Percentiles rank a stretch among this genome's conserved stretches.
phyloP scores from a whole-genome alignment of 2,329 filamentous ascomycete species.

The Colletotrichum viniferum region DNA sequence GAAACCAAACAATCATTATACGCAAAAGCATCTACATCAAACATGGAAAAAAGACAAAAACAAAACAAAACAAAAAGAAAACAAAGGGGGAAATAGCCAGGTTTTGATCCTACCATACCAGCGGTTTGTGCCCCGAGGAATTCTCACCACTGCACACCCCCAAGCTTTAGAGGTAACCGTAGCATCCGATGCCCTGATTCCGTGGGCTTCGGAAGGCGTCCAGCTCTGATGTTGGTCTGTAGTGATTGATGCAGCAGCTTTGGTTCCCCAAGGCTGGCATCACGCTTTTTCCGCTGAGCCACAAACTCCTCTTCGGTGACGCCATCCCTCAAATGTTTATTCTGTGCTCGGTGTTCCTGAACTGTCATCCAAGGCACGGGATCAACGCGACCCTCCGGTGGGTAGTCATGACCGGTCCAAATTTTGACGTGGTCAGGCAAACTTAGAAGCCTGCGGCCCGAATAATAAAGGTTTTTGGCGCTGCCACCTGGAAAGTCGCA shows the following conservation, averaged over 20 bases:
- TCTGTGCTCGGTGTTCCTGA: slow-evolving; percentile 45
- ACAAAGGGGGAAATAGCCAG: background rate
- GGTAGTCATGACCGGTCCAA: slow-evolving; percentile 62
- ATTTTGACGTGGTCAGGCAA: slow-evolving; percentile 49
- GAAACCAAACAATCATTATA: background rate
- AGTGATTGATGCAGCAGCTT: slow-evolving; percentile 53
- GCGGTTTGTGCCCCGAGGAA: background rate
- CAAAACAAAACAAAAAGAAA: too few relatives aligned
- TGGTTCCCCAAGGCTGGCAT: slow-evolving; percentile 46
- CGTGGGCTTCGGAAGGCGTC: slow-evolving; percentile 41
- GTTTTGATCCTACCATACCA: background rate
- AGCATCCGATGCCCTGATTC: slow-evolving; percentile 33
- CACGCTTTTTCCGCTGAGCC: slow-evolving; percentile 43
- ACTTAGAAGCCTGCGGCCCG: slow-evolving; percentile 44
- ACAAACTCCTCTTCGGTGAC: slow-evolving; percentile 49
- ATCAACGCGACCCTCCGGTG: slow-evolving; percentile 34
- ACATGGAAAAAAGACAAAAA: background rate
- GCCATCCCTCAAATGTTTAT: slow-evolving; percentile 52
- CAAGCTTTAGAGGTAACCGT: slow-evolving; percentile 37
- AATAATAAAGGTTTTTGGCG: slow-evolving; percentile 46
- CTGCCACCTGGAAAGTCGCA: slow-evolving; percentile 61
- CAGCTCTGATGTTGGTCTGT: slow-evolving; percentile 58
- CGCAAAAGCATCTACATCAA: background rate
- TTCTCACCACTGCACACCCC: slow-evolving; percentile 56
- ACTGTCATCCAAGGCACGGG: slow-evolving; percentile 50